Evolutionary conservation across 495 filamentous ascomycete genomes (phyloP), one percentile per base, ranked within the genome.

Genomic region (Trichocladium antarcticum): DNA sequence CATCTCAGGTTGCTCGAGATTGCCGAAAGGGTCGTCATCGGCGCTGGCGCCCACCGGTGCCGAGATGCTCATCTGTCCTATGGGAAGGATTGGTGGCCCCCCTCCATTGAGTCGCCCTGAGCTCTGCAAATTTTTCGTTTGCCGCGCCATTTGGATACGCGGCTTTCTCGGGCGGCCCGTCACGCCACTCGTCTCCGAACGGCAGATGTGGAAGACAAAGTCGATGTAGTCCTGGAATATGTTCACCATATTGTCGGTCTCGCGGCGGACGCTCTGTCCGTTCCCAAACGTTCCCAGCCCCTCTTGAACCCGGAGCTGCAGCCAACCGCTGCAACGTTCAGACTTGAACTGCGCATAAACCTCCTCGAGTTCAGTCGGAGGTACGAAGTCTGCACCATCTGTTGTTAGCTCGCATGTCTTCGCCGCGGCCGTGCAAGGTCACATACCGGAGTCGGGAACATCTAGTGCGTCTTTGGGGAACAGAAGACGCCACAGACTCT

Each of bases 351-450:
- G 47, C 40, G 24, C 34, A 5, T 56, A 45, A 0, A 65, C 55
- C 31, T 65, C 62, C n/a, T 65, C 62, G 5, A 59, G 37, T 20
- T 65, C 62, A 5, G 56, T 55, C 14, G 62, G 59, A 7, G 60
- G 57, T 2, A 59, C 49, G n/a, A 62, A 65, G 6, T 57, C 59
- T 61, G 36, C n/a, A 9, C 9, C 12, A 11, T 32, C 24, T 17
- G 37, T 14, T 6, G 29, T 45, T 22, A 48, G 45, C 19, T 31
- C 11, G 19, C 19, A 9, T n/a, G 39, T 28, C 5, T 10, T n/a
- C 2, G 20, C 11, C 4, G 19, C 0, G 8, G 0, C 5, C 24
- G 15, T 11, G 8, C 11, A 3, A 9, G 24, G 32, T 0, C 2
- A 31, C 49, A 34, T 56, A 61, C 60, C 45, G 4, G 58, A 16